phyloP scores from a whole-genome alignment of 306 rosid genomes.

The Ormosia emarginata region DNA sequence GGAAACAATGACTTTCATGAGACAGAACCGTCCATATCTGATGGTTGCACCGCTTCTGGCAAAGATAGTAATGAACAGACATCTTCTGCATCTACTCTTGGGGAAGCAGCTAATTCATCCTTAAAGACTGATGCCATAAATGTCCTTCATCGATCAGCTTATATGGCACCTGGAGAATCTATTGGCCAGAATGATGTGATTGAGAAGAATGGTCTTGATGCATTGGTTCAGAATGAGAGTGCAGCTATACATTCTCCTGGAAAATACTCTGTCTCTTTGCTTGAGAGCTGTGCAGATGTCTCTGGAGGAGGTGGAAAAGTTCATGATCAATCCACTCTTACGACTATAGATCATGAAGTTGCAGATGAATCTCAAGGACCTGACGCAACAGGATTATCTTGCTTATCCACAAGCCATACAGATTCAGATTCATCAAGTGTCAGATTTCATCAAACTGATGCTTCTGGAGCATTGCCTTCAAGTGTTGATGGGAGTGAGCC shows the following conservation, averaged over 20 bases:
- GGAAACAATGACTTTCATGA: conserved; percentile 33
- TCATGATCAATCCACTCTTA: conserved; percentile 30
- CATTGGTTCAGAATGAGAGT: conserved; percentile 38
- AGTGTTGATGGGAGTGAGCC: conserved; percentile 74
- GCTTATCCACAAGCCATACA: conserved; percentile 40
- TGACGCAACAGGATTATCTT: conserved; percentile 32
- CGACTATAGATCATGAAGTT: conserved; percentile 34
- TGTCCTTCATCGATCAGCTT: conserved; percentile 34
- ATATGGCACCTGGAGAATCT: conserved; percentile 36
- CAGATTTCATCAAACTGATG: conserved; percentile 43
- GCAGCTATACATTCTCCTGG: conserved; percentile 37
- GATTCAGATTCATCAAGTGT: conserved; percentile 50
- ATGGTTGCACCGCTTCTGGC: conserved; percentile 37
- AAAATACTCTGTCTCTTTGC: conserved; percentile 21
- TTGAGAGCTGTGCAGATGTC: conserved; percentile 34
- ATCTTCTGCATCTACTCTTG: conserved; percentile 33
- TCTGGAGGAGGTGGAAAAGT: conserved; percentile 30
- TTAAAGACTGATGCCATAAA: conserved; percentile 29
- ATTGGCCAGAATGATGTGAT: conserved; percentile 29
- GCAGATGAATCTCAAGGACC: conserved; percentile 38
- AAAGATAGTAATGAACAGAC: conserved; percentile 33
- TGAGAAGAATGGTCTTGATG: conserved; percentile 41
- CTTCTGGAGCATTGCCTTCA: conserved; percentile 57
- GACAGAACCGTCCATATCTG: conserved; percentile 37
- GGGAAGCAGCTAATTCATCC: conserved; percentile 33